A percentile compares a stretch with the other conserved stretches of the same genome.
These are phyloP conservation scores for Vitis labrusca DNA, from an alignment of 164 flowering plant species.

Conservation along the genomic window DNA sequence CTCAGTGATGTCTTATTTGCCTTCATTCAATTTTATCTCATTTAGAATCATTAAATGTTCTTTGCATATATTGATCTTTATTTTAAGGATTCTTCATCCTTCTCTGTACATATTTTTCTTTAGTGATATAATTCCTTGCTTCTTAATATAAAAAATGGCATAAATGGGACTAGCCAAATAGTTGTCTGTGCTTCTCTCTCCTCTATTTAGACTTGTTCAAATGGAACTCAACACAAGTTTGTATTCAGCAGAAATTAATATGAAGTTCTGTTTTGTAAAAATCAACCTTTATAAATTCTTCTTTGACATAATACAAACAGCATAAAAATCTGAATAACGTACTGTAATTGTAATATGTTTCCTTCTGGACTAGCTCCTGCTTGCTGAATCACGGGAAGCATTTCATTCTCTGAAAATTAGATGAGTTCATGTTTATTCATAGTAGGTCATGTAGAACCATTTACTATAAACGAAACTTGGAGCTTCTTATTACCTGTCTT, in stretches of 20 bases:
- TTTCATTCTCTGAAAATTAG: slow-evolving; percentile 71
- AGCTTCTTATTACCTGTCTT: slow-evolving; percentile 57
- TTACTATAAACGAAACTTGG: not conserved
- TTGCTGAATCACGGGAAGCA: slow-evolving; percentile 57
- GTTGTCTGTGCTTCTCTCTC: not conserved
- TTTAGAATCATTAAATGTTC: too few species aligned
- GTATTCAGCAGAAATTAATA: not conserved
- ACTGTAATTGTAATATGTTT: slow-evolving; percentile 1
- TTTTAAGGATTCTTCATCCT: too few species aligned
- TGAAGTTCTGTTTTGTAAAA: not conserved
- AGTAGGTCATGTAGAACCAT: not conserved
- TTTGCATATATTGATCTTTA: too few species aligned
- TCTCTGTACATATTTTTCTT: too few species aligned
- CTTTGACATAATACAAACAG: not conserved
- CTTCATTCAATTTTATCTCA: too few species aligned
- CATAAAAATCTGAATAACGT: not conserved
- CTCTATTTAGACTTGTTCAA: not conserved
- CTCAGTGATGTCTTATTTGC: too few species aligned
- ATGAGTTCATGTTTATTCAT: slow-evolving; percentile 8
- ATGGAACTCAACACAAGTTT: not conserved
- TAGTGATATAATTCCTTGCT: too few species aligned
- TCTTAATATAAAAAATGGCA: not conserved
- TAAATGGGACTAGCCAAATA: not conserved
- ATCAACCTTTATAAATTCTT: not conserved
- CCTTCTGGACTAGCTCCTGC: slow-evolving; percentile 6